phyloP scores from a whole-genome alignment of 345 rosid genomes.

The Brassica nigra region DNA sequence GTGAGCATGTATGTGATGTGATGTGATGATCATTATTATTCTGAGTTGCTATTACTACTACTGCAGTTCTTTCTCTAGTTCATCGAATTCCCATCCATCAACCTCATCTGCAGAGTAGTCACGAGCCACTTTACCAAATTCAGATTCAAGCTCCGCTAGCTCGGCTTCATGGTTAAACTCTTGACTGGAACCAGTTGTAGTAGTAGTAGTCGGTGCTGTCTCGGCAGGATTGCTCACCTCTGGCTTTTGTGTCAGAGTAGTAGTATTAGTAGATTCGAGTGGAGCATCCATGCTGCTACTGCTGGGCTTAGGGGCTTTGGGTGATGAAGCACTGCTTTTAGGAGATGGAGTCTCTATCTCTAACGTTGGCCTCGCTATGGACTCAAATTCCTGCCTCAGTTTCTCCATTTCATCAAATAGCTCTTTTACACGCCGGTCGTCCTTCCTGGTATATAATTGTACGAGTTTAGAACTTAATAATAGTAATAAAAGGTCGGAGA shows the following conservation, averaged over 20 bases:
- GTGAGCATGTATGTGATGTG: slow-evolving; percentile 7
- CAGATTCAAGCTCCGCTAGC: slow-evolving; percentile 87
- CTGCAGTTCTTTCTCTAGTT: slow-evolving; percentile 82
- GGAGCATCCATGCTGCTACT: slow-evolving; percentile 39
- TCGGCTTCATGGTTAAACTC: slow-evolving; percentile 65
- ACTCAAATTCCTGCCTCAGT: slow-evolving; percentile 71
- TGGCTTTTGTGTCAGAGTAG: slow-evolving; percentile 37
- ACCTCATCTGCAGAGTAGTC: slow-evolving; percentile 83
- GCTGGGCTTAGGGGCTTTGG: slow-evolving; percentile 43
- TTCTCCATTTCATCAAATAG: slow-evolving; percentile 78
- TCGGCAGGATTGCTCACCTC: slow-evolving; percentile 37
- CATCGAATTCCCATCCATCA: slow-evolving; percentile 96
- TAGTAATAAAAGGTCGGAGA: not conserved
- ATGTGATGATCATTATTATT: slow-evolving; percentile 19
- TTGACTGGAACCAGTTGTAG: slow-evolving; percentile 32
- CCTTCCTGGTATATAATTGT: slow-evolving; percentile 62
- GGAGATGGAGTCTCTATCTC: slow-evolving; percentile 70
- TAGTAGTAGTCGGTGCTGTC: slow-evolving; percentile 26
- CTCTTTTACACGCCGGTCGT: slow-evolving; percentile 56
- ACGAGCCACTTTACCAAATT: slow-evolving; percentile 76
- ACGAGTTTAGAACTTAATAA: not conserved
- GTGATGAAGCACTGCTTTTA: slow-evolving; percentile 34
- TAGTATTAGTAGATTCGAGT: slow-evolving; percentile 36
- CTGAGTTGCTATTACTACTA: slow-evolving; percentile 23
- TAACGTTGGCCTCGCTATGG: slow-evolving; percentile 80